Evolutionary conservation across 139 green algal species (phyloP).

Genomic region (Picochlorum sp.): DNA sequence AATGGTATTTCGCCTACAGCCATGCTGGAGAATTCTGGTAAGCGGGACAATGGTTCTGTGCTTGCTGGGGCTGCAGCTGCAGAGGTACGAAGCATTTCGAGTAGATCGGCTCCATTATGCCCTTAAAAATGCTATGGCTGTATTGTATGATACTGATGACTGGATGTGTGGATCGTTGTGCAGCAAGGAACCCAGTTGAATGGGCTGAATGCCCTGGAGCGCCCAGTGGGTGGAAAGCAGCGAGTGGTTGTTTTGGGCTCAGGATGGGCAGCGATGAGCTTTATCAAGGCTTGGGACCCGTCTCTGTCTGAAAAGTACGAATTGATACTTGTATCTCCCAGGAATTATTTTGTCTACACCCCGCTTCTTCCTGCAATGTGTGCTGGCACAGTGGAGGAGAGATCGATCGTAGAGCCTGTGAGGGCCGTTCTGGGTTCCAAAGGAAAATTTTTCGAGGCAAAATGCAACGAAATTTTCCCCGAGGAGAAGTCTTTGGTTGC

Average conservation of each 20-base stretch:
- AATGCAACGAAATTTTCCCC: conserved; percentile 65
- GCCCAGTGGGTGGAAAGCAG: conserved; percentile 16
- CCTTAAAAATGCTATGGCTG: too few relatives aligned
- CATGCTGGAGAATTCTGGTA: too few relatives aligned
- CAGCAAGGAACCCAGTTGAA: neutral
- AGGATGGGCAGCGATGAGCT: conserved; percentile 75
- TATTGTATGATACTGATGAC: neutral
- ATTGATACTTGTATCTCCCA: conserved; percentile 34
- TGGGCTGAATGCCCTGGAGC: neutral
- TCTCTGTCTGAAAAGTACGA: conserved; percentile 26
- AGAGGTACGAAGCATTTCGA: too few relatives aligned
- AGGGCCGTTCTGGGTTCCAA: conserved; percentile 30
- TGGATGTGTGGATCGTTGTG: neutral
- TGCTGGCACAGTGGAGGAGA: conserved; percentile 80
- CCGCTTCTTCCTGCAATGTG: conserved; percentile 83
- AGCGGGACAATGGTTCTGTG: too few relatives aligned
- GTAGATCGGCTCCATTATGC: too few relatives aligned
- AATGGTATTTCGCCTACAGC: too few relatives aligned
- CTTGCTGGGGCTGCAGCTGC: too few relatives aligned
- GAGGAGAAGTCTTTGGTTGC: conserved; percentile 61
- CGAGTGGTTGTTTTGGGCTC: conserved; percentile 76
- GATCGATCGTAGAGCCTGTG: conserved; percentile 90
- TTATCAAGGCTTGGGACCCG: conserved; percentile 59
- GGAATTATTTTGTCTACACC: conserved; percentile 98
- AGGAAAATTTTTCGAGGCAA: conserved; percentile 81